Percentiles rank a stretch among this genome's conserved stretches.
These are phyloP conservation scores for Exutisphaerella laricina DNA, from an alignment of 2,329 filamentous ascomycete genomes.

Conservation along the genomic window DNA sequence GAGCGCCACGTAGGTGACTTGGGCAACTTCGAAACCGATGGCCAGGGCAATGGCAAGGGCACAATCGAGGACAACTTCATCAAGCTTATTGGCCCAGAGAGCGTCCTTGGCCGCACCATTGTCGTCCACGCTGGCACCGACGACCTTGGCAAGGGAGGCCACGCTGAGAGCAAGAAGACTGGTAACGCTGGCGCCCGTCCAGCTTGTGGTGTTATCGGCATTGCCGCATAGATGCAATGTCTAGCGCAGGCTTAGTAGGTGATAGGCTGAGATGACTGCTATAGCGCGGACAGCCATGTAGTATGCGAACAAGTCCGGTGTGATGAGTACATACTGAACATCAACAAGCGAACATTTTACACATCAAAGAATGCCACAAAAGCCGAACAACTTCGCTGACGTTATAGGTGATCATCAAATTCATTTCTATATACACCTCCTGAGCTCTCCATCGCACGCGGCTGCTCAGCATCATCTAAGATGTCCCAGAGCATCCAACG, in stretches of 20 bases:
- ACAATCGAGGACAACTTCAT: constrained; percentile 72
- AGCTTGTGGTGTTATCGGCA: constrained; percentile 66
- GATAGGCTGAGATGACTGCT: no score
- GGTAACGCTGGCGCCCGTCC: constrained; percentile 91
- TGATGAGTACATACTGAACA: no score
- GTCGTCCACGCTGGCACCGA: constrained; percentile 94
- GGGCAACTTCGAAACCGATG: constrained; percentile 95
- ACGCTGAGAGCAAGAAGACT: constrained; percentile 97
- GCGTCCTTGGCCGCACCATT: constrained; percentile 90
- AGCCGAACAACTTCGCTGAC: no score
- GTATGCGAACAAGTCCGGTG: no score
- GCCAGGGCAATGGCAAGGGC: constrained; percentile 82
- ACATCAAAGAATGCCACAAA: no score
- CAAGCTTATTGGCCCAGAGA: constrained; percentile 95
- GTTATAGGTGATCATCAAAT: no score
- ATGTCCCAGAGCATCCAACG: constrained; percentile 52
- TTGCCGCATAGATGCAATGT: constrained; percentile 29
- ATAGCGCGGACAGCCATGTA: no score
- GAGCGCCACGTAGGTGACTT: constrained; percentile 94
- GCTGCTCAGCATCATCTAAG: no score
- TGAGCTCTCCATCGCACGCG: no score
- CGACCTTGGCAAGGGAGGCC: constrained; percentile 86
- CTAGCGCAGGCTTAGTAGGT: no score
- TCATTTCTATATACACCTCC: no score
- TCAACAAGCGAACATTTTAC: no score